These are phyloP conservation scores for Akanthomyces uredinophilus DNA, from an alignment of 2,329 filamentous ascomycete species.

Conservation along the genomic window DNA sequence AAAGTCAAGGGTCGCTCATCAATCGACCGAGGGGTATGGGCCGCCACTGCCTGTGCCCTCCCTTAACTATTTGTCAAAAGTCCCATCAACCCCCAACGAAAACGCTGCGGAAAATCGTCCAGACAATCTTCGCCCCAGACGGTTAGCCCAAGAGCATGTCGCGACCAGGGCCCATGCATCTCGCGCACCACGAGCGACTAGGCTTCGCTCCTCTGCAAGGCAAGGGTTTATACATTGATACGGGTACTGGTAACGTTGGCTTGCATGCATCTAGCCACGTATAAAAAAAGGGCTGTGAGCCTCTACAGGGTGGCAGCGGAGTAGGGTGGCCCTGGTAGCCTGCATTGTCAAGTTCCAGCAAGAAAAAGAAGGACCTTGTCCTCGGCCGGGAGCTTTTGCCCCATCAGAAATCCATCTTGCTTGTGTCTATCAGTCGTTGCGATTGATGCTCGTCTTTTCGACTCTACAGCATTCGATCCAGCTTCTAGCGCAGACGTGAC, in stretches of 20 bases:
- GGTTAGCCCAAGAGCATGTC: neutral
- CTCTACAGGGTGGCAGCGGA: neutral
- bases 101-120: neutral
- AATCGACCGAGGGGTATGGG: no score
- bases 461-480: neutral
- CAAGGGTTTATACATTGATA: no score
- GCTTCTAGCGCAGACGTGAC: neutral
- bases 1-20: no score
- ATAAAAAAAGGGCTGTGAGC: no score
- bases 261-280: no score
- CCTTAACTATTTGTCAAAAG: no score
- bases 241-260: no score
- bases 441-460: neutral
- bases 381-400: neutral
- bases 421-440: neutral
- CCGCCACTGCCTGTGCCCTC: no score
- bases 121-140: no score
- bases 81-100: neutral
- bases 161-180: neutral
- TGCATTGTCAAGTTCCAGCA: neutral
- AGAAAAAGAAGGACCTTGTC: neutral
- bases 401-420: neutral
- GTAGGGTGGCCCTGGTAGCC: neutral
- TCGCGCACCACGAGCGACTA: neutral
- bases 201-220: no score